Conservation (phyloP, 2,329 filamentous ascomycete species). For the Hirsutella thompsonii region DNA sequence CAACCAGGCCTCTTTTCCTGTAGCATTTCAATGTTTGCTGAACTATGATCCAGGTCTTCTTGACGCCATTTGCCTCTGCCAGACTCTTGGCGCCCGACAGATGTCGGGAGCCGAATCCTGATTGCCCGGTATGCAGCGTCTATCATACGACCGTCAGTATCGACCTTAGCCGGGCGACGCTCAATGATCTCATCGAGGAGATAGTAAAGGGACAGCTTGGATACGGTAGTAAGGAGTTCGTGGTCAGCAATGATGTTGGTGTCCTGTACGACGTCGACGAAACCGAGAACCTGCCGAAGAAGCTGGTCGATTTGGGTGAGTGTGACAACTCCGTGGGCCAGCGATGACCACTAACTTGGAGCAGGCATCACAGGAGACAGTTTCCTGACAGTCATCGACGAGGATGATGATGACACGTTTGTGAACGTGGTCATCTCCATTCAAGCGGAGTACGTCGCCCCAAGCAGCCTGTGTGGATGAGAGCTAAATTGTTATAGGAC, state of each 20-base stretch:
- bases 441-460: constrained; percentile 44
- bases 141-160: constrained; percentile 54
- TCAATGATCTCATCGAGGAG: constrained; percentile 66
- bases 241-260: constrained; percentile 59
- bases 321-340: background rate
- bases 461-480: no score
- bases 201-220: constrained; percentile 58
- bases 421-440: constrained; percentile 71
- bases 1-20: background rate
- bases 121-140: constrained; percentile 74
- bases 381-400: constrained; percentile 77
- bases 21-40: background rate
- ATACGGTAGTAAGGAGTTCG: constrained; percentile 68
- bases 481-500: constrained; percentile 24
- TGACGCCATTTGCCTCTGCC: constrained; percentile 53
- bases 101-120: constrained; percentile 55
- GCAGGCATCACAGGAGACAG: constrained; percentile 55
- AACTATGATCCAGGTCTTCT: constrained; percentile 46
- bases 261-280: constrained; percentile 86
- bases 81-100: constrained; percentile 46
- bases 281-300: constrained; percentile 73
- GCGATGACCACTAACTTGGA: constrained; percentile 3
- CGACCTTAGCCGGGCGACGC: constrained; percentile 58
- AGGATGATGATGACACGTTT: constrained; percentile 59
- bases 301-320: constrained; percentile 61